Conservation (phyloP, 1,139 yeast species). For the Geotrichum fermentans region DNA sequence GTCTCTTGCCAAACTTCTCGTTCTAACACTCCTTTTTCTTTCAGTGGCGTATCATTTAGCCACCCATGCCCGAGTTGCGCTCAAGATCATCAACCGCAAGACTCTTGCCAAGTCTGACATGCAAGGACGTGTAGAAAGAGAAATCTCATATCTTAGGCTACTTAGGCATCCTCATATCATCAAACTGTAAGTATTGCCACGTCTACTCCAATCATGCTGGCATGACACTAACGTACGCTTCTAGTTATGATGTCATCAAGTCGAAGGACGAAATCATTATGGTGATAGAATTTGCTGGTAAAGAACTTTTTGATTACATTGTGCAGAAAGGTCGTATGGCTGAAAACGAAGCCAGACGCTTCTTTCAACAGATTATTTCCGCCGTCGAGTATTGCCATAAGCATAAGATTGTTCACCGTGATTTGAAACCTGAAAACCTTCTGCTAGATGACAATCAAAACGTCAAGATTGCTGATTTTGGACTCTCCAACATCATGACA, state of each 20-base stretch:
- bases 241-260: slow-evolving; percentile 80
- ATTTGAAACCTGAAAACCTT: slow-evolving; percentile 90
- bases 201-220: no score
- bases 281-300: slow-evolving; percentile 97
- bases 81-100: slow-evolving; percentile 89
- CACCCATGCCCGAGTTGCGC: slow-evolving; percentile 90
- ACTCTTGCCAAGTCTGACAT: slow-evolving; percentile 92
- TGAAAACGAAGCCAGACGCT: slow-evolving; percentile 88
- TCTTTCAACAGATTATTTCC: slow-evolving; percentile 94
- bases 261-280: slow-evolving; percentile 93
- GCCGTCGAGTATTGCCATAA: slow-evolving; percentile 98
- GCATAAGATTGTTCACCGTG: slow-evolving; percentile 95
- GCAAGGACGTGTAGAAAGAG: slow-evolving; percentile 96
- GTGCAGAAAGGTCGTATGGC: slow-evolving; percentile 94
- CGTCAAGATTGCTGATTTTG: slow-evolving; percentile 96
- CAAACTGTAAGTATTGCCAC: slow-evolving; percentile 47
- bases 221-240: background rate
- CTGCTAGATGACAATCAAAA: slow-evolving; percentile 84
- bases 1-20: background rate
- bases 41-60: slow-evolving; percentile 79
- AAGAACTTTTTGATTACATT: slow-evolving; percentile 91
- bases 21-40: background rate
- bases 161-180: slow-evolving; percentile 96
- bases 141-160: slow-evolving; percentile 80
- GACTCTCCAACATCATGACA: slow-evolving; percentile 95